phyloP scores from a whole-genome alignment of 176 grass and related monocot genomes.

The Zea mays region DNA sequence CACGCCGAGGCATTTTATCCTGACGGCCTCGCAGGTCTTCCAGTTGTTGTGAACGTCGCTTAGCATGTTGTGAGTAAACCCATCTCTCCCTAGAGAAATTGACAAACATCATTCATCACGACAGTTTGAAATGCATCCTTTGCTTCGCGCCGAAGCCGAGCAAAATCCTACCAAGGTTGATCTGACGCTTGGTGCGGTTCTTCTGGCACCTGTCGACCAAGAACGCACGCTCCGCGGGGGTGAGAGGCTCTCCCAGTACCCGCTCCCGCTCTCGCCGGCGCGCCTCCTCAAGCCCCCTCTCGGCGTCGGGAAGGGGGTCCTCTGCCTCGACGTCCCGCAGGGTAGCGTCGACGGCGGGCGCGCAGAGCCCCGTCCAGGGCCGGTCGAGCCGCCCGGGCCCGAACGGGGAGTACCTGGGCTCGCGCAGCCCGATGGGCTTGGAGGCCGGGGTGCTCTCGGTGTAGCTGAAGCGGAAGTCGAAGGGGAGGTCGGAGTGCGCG shows the following conservation, averaged over 20 bases:
- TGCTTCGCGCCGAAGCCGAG: no score
- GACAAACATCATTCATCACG: background rate
- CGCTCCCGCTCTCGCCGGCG: slow-evolving; percentile 46
- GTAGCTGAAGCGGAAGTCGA: slow-evolving; percentile 97
- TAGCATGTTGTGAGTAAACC: slow-evolving; percentile 99
- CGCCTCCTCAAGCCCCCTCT: slow-evolving; percentile 47
- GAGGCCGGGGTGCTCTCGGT: slow-evolving; percentile 62
- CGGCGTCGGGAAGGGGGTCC: slow-evolving; percentile 45
- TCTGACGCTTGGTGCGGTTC: slow-evolving; percentile 71
- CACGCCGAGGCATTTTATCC: slow-evolving; percentile 91
- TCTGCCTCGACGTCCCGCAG: slow-evolving; percentile 56
- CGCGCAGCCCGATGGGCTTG: slow-evolving; percentile 76
- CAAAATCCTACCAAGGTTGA: slow-evolving; percentile 68
- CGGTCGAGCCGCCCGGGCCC: slow-evolving; percentile 82
- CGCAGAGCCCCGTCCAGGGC: slow-evolving; percentile 73
- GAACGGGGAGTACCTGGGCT: slow-evolving; percentile 90
- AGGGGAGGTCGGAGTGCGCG: slow-evolving; percentile 64
- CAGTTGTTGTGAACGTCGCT: slow-evolving; percentile 90
- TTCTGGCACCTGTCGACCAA: slow-evolving; percentile 69
- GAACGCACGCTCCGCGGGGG: slow-evolving; percentile 47
- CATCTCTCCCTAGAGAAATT: slow-evolving; percentile 71
- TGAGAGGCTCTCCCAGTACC: slow-evolving; percentile 79
- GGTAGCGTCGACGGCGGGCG: slow-evolving; percentile 68
- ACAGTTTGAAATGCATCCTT: background rate
- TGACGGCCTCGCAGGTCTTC: slow-evolving; percentile 66